Percentiles rank a stretch among this genome's conserved stretches.
Evolutionary conservation across 768 basidiomycete genomes (phyloP).

Genomic region (Sarcodon aspratus): DNA sequence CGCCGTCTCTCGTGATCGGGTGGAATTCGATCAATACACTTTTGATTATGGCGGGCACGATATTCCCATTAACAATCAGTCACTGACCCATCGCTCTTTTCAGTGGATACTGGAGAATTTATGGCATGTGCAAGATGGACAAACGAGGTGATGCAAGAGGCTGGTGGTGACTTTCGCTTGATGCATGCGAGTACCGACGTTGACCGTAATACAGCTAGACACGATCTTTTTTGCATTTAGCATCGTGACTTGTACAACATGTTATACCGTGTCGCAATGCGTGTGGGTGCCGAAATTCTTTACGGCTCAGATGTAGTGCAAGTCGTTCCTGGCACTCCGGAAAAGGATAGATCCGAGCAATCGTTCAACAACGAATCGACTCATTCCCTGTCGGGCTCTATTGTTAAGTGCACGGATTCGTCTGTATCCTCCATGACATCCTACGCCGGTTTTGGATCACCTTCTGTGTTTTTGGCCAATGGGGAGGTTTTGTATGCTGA

Average conservation of each 20-base stretch:
- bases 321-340: background rate
- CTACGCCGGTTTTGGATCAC: background rate
- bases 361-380: too few relatives aligned
- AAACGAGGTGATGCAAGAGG: slow-evolving; percentile 33
- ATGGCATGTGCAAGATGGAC: too few relatives aligned
- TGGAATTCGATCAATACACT: too few relatives aligned
- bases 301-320: slow-evolving; percentile 19
- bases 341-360: too few relatives aligned
- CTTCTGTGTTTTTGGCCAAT: slow-evolving; percentile 18
- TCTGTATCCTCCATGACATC: background rate
- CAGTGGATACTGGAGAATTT: too few relatives aligned
- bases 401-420: background rate
- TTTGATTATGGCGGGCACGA: too few relatives aligned
- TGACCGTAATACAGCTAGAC: background rate
- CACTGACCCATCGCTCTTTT: too few relatives aligned
- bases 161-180: slow-evolving; percentile 36
- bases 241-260: slow-evolving; percentile 40
- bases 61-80: too few relatives aligned
- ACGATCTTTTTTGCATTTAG: slow-evolving; percentile 17
- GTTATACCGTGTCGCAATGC: slow-evolving; percentile 32
- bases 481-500: slow-evolving; percentile 37
- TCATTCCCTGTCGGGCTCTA: too few relatives aligned
- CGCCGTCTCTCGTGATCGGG: too few relatives aligned
- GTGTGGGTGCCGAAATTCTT: slow-evolving; percentile 35
- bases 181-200: slow-evolving; percentile 28